Base-by-base conservation (phyloP, 345 rosid species). In the Arabidopsis thaliana region DNA sequence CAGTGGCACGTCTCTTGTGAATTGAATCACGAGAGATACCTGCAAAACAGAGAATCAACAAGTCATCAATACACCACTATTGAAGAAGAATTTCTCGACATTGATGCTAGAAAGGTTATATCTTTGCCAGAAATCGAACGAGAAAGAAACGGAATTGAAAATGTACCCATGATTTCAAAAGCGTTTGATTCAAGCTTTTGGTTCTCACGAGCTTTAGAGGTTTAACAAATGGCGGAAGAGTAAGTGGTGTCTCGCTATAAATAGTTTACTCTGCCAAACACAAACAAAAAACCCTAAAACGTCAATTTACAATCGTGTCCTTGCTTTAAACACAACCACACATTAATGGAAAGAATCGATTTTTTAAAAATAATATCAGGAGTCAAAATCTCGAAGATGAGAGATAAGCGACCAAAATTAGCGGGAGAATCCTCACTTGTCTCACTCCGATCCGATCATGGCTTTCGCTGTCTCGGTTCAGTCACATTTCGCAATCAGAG, bases 1-100 rank as follows among this genome's bases (percentile, higher is more conserved):
- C 89, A 73, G 85, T 85, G 79, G 89, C 87, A 36, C 87, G 85
- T 74, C 89, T 85, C 83, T 85, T 83, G 79, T 85, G 87, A 78
- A 83, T 76, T 4, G 85, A 84, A 23, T 84, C 85, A 32, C 84
- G 76, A 49, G 88, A 84, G 53, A 86, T 84, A 71, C 90, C 88
- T 83, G n/a, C 68, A 45, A 45, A 64, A 42, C 41, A 7, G 10
- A 45, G 28, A 63, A 30, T 63, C 38, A 28, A 64, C 9, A 32
- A 6, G 16, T 46, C 42, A 11, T 66, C 12, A 66, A 66, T n/a
- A 40, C 28, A 52, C 10, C 4, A 40, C 6, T 6, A 13, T 5
- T 14, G 7, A 41, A 28, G 38, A 40, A 16, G 11, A 3, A 9
- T 3, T 3, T 3, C 14, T 40, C 32, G 20, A 41, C 14, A 40